These are phyloP conservation scores for Sicyos edulis DNA, from an alignment of 306 rosid genomes.

Conservation along the genomic window DNA sequence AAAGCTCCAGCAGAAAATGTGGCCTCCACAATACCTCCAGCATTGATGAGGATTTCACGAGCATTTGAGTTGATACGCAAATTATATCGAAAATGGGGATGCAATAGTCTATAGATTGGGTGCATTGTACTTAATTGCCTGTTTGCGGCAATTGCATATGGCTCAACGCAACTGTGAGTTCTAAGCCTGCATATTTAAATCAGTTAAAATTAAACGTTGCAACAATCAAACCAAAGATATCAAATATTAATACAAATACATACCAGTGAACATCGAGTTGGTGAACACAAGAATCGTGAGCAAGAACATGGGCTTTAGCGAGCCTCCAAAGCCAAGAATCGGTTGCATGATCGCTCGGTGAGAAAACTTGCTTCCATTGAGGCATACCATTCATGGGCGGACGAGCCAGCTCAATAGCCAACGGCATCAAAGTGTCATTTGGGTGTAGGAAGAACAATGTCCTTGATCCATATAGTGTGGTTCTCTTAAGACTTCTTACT, in stretches of 20 bases:
- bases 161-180: conserved; percentile 71
- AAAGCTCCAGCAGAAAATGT: conserved; percentile 51
- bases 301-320: conserved; percentile 77
- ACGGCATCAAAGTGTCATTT: conserved; percentile 42
- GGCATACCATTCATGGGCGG: conserved; percentile 62
- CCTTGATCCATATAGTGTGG: conserved; percentile 79
- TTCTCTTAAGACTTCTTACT: conserved; percentile 45
- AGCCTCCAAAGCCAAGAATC: conserved; percentile 85
- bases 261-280: conserved; percentile 37
- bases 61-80: conserved; percentile 79
- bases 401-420: conserved; percentile 69
- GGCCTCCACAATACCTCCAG: conserved; percentile 50
- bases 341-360: conserved; percentile 52
- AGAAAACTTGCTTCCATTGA: conserved; percentile 53
- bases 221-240: no score
- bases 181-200: conserved; percentile 43
- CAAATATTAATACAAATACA: no score
- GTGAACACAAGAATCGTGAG: conserved; percentile 73
- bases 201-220: no score
- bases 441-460: conserved; percentile 51
- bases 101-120: conserved; percentile 64
- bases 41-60: conserved; percentile 51
- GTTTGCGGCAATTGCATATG: conserved; percentile 64
- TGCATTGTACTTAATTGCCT: conserved; percentile 80
- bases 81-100: conserved; percentile 79